A percentile compares a stretch with the other conserved stretches of the same genome.
Conservation (phyloP, 2,329 filamentous ascomycete species). For the Penicillium thymicola region DNA sequence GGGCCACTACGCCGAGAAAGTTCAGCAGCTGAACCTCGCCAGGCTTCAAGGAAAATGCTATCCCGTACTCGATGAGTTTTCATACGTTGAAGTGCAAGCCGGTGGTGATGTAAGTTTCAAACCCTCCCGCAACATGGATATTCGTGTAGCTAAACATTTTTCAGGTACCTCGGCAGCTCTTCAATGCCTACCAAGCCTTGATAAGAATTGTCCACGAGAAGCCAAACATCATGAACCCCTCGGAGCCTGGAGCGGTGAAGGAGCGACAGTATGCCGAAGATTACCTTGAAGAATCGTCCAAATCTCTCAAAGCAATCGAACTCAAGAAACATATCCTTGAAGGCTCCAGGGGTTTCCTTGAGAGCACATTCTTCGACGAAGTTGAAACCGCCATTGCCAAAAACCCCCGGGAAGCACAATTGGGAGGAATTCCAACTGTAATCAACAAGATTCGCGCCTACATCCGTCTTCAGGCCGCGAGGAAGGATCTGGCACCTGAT, state of each 20-base stretch:
- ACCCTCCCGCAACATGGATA: background rate
- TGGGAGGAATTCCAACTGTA: conserved; percentile 83
- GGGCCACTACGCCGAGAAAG: conserved; percentile 71
- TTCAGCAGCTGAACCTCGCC: conserved; percentile 73
- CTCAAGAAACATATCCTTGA: conserved; percentile 76
- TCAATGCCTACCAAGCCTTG: conserved; percentile 79
- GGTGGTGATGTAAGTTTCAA: conserved; percentile 56
- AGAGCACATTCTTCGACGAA: conserved; percentile 74
- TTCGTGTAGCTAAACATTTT: conserved; percentile 15
- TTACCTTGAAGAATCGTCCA: conserved; percentile 72
- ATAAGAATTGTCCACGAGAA: conserved; percentile 75
- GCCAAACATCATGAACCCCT: conserved; percentile 55
- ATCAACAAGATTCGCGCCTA: conserved; percentile 91
- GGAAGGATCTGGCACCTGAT: conserved; percentile 81
- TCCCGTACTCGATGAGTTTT: conserved; percentile 72
- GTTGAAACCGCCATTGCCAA: conserved; percentile 75
- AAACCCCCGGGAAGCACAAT: conserved; percentile 81
- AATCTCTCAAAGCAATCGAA: conserved; percentile 60
- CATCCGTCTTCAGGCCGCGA: conserved; percentile 72
- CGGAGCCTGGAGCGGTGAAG: conserved; percentile 63
- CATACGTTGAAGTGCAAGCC: conserved; percentile 67
- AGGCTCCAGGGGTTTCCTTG: conserved; percentile 75
- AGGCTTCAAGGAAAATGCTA: conserved; percentile 66
- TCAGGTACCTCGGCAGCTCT: conserved; percentile 68
- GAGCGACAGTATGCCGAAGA: conserved; percentile 73